Base-by-base conservation (phyloP, 306 rosid species). In the Luffa acutangula region DNA sequence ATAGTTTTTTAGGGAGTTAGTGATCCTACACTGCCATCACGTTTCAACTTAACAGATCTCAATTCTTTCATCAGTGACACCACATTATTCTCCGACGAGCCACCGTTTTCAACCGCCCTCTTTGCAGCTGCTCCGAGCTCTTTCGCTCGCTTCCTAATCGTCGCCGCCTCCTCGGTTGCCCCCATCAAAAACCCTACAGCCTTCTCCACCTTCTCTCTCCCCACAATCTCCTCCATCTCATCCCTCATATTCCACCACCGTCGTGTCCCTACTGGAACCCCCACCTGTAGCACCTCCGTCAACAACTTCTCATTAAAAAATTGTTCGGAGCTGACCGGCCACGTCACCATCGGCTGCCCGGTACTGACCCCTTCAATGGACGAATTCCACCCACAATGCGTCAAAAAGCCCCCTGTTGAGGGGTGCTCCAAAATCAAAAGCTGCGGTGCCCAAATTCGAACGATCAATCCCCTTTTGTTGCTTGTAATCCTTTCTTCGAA, bases 151-250 rank as follows among this genome's bases (percentile, higher is more conserved):
- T 12, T 70, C 77, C 83, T 79, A 31, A 87, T 81, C 1, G 69
- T 14, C 0, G 0, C 0, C 4, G 85, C 82, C 76, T 83, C 91
- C 15, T 85, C 85, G 2, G 80, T 80, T 31, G 56, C 75, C 9
- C 82, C 89, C 87, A 85, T 82, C 62, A 88, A 6, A 14, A 81
- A 54, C 57, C 74, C 9, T 25, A 88, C 54, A 11, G 85, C 85
- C 41, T 41, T 82, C 81, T 80, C 82, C n/a, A 88, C 72, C 0
- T 15, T 0, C 7, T 84, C 86, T 25, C 83, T 80, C 0, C 41
- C 9, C 36, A 88, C 20, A 85, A 3, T 77, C 62, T 0, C 31
- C 31, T 25, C 25, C 54, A 82, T 9, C 2, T 73, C 64, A 6
- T 77, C 78, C 9, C 3, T 2, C 3, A 0, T 0, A 1, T 4